These are phyloP conservation scores for Dactylorhiza incarnata DNA, from an alignment of 106 monocot genomes.

Conservation along the genomic window DNA sequence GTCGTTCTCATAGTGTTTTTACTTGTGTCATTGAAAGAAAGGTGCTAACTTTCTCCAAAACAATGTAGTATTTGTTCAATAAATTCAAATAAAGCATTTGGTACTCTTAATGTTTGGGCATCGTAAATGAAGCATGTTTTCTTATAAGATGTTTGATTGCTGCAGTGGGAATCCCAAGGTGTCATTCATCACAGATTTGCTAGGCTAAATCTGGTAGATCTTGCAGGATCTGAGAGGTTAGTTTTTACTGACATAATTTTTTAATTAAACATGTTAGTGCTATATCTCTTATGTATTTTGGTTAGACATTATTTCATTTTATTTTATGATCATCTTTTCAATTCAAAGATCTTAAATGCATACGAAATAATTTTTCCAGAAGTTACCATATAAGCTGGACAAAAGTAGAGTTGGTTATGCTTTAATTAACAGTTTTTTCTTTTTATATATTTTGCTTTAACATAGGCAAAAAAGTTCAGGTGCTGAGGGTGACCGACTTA, in stretches of 20 bases:
- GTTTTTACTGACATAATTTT: background rate
- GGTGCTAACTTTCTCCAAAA: constrained; percentile 26
- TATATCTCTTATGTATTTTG: background rate
- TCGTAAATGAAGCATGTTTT: background rate
- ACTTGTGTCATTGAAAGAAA: constrained; percentile 94
- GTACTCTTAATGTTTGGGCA: background rate
- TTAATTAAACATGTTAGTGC: background rate
- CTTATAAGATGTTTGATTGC: background rate
- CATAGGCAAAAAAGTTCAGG: constrained; percentile 94
- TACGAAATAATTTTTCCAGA: background rate
- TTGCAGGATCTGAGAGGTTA: constrained; percentile 94
- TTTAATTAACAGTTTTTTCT: background rate
- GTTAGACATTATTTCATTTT: background rate
- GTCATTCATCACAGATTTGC: constrained; percentile 85
- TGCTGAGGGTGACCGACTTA: constrained; percentile 94
- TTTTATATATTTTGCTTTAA: constrained; percentile 6
- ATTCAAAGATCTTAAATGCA: background rate
- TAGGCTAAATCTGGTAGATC: constrained; percentile 90
- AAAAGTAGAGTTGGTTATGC: background rate
- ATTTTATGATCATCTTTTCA: background rate
- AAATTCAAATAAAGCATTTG: background rate
- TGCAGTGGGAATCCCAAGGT: constrained; percentile 92
- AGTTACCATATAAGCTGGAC: background rate
- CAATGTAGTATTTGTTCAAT: background rate
- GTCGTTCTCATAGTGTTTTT: constrained; percentile 97